These are phyloP conservation scores for Tolypocladium tundrense DNA, from an alignment of 2,329 filamentous ascomycete species.

Conservation along the genomic window DNA sequence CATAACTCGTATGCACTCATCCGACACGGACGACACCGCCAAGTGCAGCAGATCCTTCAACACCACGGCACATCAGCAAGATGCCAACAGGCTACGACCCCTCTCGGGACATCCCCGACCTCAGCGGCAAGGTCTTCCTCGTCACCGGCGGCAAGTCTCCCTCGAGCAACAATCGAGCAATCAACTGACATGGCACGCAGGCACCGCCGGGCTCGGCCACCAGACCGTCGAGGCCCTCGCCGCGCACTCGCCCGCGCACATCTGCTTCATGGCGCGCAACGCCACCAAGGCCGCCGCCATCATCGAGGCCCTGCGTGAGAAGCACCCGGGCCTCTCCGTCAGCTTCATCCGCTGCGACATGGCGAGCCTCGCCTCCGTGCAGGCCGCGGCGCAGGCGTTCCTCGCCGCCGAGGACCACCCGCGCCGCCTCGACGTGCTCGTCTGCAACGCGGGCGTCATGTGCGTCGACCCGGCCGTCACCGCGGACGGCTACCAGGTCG, in stretches of 20 bases:
- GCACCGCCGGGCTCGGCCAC: conserved; percentile 21
- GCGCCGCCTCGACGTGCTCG: conserved; percentile 28
- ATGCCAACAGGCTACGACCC: conserved; percentile 17
- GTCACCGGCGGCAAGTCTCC: conserved; percentile 35
- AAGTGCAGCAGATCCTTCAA: no score
- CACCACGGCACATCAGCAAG: no score
- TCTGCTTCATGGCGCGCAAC: conserved; percentile 44
- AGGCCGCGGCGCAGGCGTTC: conserved; percentile 30
- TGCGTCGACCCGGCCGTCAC: conserved; percentile 19
- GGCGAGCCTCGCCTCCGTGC: conserved; percentile 36
- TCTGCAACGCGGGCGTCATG: conserved; percentile 23
- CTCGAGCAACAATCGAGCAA: no score
- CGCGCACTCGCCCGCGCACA: conserved; percentile 35
- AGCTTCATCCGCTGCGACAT: conserved; percentile 36
- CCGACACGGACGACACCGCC: no score
- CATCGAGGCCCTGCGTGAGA: conserved; percentile 18
- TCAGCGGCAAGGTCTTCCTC: conserved; percentile 37
- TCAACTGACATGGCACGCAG: conserved; percentile 9
- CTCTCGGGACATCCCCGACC: conserved; percentile 30
- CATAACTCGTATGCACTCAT: no score
- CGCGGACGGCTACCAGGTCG: conserved; percentile 22
- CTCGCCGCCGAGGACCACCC: conserved; percentile 13
- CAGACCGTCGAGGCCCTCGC: conserved; percentile 16
- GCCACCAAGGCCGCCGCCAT: conserved; percentile 32
- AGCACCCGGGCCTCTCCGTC: conserved; percentile 1